Evolutionary conservation across 2,329 filamentous ascomycete genomes (phyloP).

Genomic region (Phialocephala sp.): DNA sequence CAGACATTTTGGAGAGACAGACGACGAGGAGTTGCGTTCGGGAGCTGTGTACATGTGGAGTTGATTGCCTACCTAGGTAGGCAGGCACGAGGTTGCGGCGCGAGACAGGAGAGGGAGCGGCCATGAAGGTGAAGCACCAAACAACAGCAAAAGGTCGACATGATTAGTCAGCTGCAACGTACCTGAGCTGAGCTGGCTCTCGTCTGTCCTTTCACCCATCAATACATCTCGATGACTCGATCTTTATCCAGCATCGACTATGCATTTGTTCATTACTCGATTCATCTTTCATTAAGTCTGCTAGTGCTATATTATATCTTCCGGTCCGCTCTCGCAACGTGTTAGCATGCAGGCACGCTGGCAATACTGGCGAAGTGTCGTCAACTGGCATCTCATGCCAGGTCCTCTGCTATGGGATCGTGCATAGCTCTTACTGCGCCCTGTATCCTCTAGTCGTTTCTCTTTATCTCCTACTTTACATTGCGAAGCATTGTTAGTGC

Average conservation of each 20-base stretch:
- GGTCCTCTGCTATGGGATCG: too few species aligned
- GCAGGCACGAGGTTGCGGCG: not conserved
- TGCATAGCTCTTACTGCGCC: too few species aligned
- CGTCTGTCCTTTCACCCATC: not conserved
- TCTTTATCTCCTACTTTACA: not conserved
- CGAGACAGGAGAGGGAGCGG: not conserved
- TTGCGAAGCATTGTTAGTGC: not conserved
- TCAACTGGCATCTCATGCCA: too few species aligned
- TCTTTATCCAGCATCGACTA: not conserved
- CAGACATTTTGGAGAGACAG: not conserved
- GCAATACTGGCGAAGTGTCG: not conserved
- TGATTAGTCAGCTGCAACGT: not conserved
- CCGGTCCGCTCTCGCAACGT: not conserved
- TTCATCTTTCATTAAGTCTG: not conserved
- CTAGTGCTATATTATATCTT: not conserved
- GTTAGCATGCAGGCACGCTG: not conserved
- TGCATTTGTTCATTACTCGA: not conserved
- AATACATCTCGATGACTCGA: not conserved
- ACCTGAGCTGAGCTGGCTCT: not conserved
- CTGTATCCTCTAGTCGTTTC: not conserved
- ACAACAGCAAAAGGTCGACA: not conserved
- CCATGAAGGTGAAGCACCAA: too few species aligned
- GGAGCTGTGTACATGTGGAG: not conserved
- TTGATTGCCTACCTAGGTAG: too few species aligned
- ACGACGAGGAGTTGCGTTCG: not conserved